These are phyloP conservation scores for Artemisia argyi DNA, from an alignment of 129 eudicot genomes.

Conservation along the genomic window DNA sequence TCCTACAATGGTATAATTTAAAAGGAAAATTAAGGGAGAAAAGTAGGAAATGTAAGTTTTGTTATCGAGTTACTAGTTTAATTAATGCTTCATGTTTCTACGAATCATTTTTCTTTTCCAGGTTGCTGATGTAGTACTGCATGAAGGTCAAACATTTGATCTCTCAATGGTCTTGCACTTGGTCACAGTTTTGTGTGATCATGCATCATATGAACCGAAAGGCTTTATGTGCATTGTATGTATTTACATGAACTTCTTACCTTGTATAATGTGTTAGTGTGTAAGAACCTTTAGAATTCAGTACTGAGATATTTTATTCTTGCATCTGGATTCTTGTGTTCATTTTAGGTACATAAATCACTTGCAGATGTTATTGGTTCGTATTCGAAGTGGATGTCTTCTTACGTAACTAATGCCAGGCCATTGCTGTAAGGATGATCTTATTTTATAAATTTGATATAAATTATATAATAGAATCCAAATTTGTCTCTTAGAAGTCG, in stretches of 20 bases:
- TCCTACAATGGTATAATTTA: background rate
- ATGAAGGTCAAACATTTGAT: slow-evolving; percentile 65
- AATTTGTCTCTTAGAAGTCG: background rate
- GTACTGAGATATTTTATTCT: slow-evolving; percentile 8
- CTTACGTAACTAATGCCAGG: slow-evolving; percentile 55
- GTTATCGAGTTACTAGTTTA: background rate
- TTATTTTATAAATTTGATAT: slow-evolving; percentile 12
- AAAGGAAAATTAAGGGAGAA: too few relatives aligned
- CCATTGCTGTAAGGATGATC: slow-evolving; percentile 67
- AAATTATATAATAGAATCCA: background rate
- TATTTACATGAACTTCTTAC: slow-evolving; percentile 12
- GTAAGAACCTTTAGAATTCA: slow-evolving; percentile 8
- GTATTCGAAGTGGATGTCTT: slow-evolving; percentile 85
- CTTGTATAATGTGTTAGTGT: slow-evolving; percentile 4
- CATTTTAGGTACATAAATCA: slow-evolving; percentile 80
- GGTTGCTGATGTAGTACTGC: slow-evolving; percentile 89
- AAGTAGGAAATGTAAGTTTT: background rate
- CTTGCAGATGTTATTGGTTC: slow-evolving; percentile 92
- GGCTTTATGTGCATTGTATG: slow-evolving; percentile 94
- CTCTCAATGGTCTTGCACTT: slow-evolving; percentile 59
- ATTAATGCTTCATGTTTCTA: background rate
- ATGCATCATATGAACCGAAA: slow-evolving; percentile 50
- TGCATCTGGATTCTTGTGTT: slow-evolving; percentile 16
- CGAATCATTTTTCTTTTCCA: slow-evolving; percentile 35
- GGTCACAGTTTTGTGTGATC: slow-evolving; percentile 69